Conservation (phyloP, 2,329 filamentous ascomycete species). For the Aspergillus clavatus region DNA sequence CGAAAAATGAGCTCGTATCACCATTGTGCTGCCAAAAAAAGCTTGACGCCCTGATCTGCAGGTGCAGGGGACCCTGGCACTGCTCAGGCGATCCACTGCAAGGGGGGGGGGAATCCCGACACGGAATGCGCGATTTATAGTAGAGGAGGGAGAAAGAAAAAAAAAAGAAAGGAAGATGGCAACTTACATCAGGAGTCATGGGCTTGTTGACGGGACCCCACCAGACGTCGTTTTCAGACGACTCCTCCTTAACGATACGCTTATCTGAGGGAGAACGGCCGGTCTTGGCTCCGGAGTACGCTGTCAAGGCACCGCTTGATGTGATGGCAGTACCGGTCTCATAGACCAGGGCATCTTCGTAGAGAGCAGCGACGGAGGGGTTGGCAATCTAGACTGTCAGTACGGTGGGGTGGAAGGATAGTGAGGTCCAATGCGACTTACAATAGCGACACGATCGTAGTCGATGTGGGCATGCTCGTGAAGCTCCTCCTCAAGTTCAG, state of each 20-base stretch:
- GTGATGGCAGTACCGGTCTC: slow-evolving; percentile 97
- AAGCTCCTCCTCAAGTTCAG: slow-evolving; percentile 94
- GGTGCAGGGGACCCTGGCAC: slow-evolving; percentile 13
- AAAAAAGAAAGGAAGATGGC: slow-evolving; percentile 10
- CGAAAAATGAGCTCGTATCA: background rate
- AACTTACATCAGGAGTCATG: slow-evolving; percentile 90
- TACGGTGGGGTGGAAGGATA: slow-evolving; percentile 1
- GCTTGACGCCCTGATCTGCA: slow-evolving; percentile 16
- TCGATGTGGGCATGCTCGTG: slow-evolving; percentile 98
- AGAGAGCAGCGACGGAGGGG: slow-evolving; percentile 88
- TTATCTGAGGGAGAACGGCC: slow-evolving; percentile 96
- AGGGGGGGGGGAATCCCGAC: slow-evolving; percentile 7
- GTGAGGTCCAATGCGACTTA: slow-evolving; percentile 45
- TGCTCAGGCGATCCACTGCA: slow-evolving; percentile 17
- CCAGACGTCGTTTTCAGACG: slow-evolving; percentile 90
- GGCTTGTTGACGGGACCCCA: slow-evolving; percentile 99
- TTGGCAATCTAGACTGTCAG: slow-evolving; percentile 62
- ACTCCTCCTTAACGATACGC: slow-evolving; percentile 87
- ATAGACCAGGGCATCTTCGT: slow-evolving; percentile 98
- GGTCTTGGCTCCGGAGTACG: slow-evolving; percentile 97
- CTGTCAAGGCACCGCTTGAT: slow-evolving; percentile 87
- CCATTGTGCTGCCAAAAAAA: slow-evolving; percentile 9
- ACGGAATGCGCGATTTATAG: slow-evolving; percentile 16
- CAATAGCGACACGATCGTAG: slow-evolving; percentile 97
- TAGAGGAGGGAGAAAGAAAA: slow-evolving; percentile 11